Base-by-base conservation (phyloP, 805 yeast genomes). In the Saccharomycopsis fodiens region DNA sequence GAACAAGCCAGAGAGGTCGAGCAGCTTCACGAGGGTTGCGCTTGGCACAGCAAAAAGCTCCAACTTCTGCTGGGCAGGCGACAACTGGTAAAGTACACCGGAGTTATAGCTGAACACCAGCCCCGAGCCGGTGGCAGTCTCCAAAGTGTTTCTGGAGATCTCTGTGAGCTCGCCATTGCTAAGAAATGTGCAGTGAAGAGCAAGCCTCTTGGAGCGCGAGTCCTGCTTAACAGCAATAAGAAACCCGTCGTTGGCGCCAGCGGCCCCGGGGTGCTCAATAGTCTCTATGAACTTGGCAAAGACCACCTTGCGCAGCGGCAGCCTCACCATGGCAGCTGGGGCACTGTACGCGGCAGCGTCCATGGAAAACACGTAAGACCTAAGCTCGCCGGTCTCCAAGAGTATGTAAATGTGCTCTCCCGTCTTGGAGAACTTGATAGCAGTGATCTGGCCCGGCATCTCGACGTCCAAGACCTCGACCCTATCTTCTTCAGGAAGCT, bases 221-320 rank as follows among this genome's bases (percentile, higher is more conserved):
- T n/a, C 23, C 12, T 22, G 17, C 15, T 19, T 37, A n/a, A 42
- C 39, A 15, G 25, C 8, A 7, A 45, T 20, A 7, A 39, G 34
- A 29, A 31, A 45, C 32, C 48, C 48, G 29, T 45, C 48, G 19
- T 45, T 45, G 13, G 40, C 32, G 37, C 19, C 23, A 10, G 6
- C 27, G 8, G 32, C n/a, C 5, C 22, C 23, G 10, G 17, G 17
- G 15, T 32, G 8, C 5, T 32, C 36, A 10, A 32, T 15, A 7
- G 36, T 15, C 36, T 15, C 36, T 10, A 32, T 32, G 20, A 32
- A 32, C 15, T 32, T 32, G 8, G 8, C 8, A 19, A 32, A 32
- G 7, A 32, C 20, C 17, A 32, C 20, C 15, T 36, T 36, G 8
- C 22, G 16, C 12, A 10, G 10, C 5, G 22, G 22, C 27, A 22